Percentiles rank a stretch among this genome's conserved stretches.
Evolutionary conservation across 1,284 basidiomycete species (phyloP).

Genomic region (Tremellales sp.): DNA sequence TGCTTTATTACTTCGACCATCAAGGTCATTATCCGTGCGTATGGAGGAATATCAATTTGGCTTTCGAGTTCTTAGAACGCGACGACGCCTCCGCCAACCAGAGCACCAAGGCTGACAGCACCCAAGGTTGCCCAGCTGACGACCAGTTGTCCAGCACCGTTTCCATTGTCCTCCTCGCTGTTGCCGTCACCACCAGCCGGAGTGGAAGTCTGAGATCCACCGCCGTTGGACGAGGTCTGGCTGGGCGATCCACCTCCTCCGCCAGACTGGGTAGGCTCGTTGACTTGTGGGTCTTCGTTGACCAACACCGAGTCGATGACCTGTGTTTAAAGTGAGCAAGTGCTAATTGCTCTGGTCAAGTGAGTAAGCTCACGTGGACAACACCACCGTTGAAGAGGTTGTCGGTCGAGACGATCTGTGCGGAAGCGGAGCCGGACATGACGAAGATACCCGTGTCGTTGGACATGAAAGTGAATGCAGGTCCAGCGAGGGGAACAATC

Average conservation of each 20-base stretch:
- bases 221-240: constrained; percentile 19
- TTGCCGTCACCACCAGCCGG: constrained; percentile 5
- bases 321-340: neutral
- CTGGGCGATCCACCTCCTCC: constrained; percentile 18
- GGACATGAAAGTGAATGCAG: constrained; percentile 54
- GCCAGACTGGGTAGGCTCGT: constrained; percentile 23
- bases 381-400: constrained; percentile 68
- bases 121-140: constrained; percentile 17
- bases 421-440: constrained; percentile 55
- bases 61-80: constrained; percentile 14
- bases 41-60: no score
- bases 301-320: constrained; percentile 62
- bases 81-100: constrained; percentile 22
- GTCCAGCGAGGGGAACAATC: constrained; percentile 53
- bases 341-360: neutral
- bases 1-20: no score
- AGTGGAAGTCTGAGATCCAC: constrained; percentile 1
- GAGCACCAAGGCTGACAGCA: constrained; percentile 15
- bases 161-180: constrained; percentile 12
- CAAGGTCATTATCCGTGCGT: no score
- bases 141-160: constrained; percentile 6
- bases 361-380: constrained; percentile 51
- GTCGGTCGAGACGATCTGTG: constrained; percentile 60
- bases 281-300: constrained; percentile 53
- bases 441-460: constrained; percentile 65